A percentile compares a stretch with the other conserved stretches of the same genome.
Evolutionary conservation across 1,284 basidiomycete genomes (phyloP).

Genomic region (Leccinum fallax): DNA sequence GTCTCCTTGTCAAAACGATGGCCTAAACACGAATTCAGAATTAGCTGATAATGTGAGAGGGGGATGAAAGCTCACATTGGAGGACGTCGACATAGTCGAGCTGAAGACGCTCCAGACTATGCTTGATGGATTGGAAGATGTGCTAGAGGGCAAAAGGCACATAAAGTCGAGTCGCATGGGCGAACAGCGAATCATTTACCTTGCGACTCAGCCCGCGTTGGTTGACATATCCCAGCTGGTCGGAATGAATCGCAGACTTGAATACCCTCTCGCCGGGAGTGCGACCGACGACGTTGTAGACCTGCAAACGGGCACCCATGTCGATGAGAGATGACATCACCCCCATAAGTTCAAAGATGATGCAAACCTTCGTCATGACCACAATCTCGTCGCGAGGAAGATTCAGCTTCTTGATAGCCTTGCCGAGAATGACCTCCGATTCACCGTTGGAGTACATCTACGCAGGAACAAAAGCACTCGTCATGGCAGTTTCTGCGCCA

Average conservation of each 20-base stretch:
- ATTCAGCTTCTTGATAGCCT: constrained; percentile 70
- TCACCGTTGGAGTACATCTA: constrained; percentile 66
- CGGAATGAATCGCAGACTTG: constrained; percentile 24
- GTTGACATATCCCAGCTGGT: constrained; percentile 54
- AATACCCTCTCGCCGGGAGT: constrained; percentile 24
- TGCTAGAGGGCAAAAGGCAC: constrained; percentile 39
- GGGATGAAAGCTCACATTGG: constrained; percentile 43
- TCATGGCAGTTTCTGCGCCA: background rate
- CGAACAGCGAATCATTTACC: constrained; percentile 24
- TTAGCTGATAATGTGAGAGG: background rate
- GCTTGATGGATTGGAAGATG: constrained; percentile 71
- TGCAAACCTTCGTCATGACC: constrained; percentile 66
- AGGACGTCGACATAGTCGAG: constrained; percentile 70
- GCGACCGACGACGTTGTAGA: constrained; percentile 38
- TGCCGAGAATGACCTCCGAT: constrained; percentile 73
- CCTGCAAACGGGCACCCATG: constrained; percentile 21
- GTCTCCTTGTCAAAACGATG: constrained; percentile 24
- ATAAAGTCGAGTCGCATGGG: background rate
- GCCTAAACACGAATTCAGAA: constrained; percentile 4
- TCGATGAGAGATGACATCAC: background rate
- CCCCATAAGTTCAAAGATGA: background rate
- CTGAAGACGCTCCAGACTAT: constrained; percentile 62
- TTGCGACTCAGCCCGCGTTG: constrained; percentile 54
- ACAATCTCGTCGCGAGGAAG: constrained; percentile 77
- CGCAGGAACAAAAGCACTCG: too few species aligned